Evolutionary conservation across 129 eudicot genomes (phyloP).

Genomic region (Tagetes erecta): DNA sequence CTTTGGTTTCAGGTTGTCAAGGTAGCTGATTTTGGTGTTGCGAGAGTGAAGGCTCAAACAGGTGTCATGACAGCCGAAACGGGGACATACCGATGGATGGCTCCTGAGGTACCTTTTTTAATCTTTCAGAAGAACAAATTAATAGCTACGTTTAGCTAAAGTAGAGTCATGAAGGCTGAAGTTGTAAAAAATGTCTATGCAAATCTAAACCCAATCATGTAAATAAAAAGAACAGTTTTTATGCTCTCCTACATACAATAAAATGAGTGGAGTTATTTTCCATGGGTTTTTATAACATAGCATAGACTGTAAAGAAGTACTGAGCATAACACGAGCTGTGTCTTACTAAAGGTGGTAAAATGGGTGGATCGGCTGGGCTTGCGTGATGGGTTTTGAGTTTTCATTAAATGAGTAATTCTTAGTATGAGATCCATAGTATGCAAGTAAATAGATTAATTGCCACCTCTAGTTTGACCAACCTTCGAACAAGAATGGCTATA

Average conservation of each 20-base stretch:
- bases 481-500: constrained; percentile 4
- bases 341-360: neutral
- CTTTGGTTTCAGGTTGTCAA: constrained; percentile 76
- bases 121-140: neutral
- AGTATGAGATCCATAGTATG: neutral
- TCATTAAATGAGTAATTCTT: neutral
- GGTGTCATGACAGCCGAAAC: constrained; percentile 99
- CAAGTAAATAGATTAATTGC: neutral
- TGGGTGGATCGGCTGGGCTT: neutral
- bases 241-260: neutral
- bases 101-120: constrained; percentile 76
- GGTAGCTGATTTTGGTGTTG: constrained; percentile 99
- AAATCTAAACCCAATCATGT: neutral
- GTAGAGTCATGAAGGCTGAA: neutral
- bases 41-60: constrained; percentile 90
- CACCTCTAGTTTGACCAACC: neutral
- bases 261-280: neutral
- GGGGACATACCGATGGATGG: constrained; percentile 99
- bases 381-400: neutral
- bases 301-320: neutral
- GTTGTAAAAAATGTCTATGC: neutral
- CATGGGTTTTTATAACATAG: neutral
- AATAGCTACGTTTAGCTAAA: neutral
- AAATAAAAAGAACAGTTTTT: neutral
- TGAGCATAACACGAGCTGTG: neutral